Conservation (phyloP, 129 eudicot species). For the Calendula officinalis region DNA sequence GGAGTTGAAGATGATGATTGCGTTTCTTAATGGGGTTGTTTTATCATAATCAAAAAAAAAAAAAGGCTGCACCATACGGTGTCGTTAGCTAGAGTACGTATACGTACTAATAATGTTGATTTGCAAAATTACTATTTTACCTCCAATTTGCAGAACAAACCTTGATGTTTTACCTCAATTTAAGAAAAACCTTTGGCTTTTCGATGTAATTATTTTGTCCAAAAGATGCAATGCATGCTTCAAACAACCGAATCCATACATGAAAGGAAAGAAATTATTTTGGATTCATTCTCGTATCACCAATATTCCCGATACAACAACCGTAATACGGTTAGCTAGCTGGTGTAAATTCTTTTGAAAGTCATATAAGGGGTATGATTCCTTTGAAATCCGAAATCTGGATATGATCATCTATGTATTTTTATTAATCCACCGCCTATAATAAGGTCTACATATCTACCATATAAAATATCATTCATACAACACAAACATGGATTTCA, state of each 20-base stretch:
- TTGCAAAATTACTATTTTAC: background rate
- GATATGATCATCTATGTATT: background rate
- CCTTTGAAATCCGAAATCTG: background rate
- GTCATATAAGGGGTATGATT: too few species aligned
- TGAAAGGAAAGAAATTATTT: constrained; percentile 20
- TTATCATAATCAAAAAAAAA: background rate
- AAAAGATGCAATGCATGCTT: too few species aligned
- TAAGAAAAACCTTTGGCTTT: background rate
- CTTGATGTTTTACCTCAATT: background rate
- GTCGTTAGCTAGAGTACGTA: background rate
- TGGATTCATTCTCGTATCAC: background rate
- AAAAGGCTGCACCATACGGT: constrained; percentile 1
- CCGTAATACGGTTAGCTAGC: background rate
- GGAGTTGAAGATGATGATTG: constrained; percentile 9
- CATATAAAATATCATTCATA: background rate
- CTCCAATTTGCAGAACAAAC: background rate
- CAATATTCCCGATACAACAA: background rate
- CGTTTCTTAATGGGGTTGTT: constrained; percentile 23
- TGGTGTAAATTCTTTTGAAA: constrained; percentile 13
- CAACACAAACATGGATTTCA: too few species aligned
- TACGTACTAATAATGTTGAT: background rate
- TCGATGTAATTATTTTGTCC: too few species aligned
- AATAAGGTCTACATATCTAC: background rate
- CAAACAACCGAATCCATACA: background rate
- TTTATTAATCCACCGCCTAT: background rate